Evolutionary conservation across 2,329 filamentous ascomycete species (phyloP).

Genomic region (Aureobasidium namibiae): DNA sequence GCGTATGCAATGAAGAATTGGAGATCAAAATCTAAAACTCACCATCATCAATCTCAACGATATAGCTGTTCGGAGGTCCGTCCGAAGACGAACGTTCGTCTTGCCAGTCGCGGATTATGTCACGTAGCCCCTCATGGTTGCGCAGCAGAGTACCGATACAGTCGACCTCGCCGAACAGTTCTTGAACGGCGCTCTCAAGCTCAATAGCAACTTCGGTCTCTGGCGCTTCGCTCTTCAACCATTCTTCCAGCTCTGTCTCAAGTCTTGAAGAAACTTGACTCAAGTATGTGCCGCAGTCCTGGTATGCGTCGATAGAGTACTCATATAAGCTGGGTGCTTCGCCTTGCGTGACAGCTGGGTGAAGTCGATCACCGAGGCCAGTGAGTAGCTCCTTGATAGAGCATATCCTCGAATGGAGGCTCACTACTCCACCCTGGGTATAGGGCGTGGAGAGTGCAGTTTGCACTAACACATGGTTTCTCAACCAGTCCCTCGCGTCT

Average conservation of each 20-base stretch:
- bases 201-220: background rate
- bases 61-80: background rate
- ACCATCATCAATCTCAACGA: background rate
- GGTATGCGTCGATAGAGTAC: background rate
- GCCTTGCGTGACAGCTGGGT: background rate
- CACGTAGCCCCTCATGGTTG: background rate
- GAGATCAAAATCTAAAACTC: background rate
- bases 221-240: background rate
- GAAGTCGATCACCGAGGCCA: background rate
- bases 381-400: background rate
- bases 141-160: background rate
- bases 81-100: background rate
- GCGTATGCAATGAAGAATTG: background rate
- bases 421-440: background rate
- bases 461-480: slow-evolving; percentile 9
- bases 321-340: background rate
- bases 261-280: background rate
- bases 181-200: background rate
- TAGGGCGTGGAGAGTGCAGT: background rate
- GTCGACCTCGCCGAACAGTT: background rate
- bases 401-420: background rate
- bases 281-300: background rate
- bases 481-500: slow-evolving; percentile 6
- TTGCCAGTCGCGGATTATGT: background rate
- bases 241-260: background rate